Conservation (phyloP, 306 rosid species). For the Canavalia ensiformis region DNA sequence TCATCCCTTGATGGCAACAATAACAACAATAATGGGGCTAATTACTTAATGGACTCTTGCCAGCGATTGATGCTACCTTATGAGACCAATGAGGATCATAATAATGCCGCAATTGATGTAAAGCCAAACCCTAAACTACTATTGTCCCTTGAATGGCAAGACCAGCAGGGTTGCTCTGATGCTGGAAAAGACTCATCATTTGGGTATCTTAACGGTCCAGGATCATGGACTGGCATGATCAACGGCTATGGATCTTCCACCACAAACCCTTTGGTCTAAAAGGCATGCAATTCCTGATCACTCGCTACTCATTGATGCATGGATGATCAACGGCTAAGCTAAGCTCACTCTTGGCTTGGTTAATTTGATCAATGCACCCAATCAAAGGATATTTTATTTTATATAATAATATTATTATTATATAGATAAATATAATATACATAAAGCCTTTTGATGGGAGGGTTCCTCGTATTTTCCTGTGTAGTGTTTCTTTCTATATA, state of each 20-base stretch:
- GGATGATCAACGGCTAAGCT: constrained; percentile 43
- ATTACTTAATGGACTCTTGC: constrained; percentile 69
- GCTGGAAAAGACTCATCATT: constrained; percentile 72
- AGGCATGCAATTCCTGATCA: background rate
- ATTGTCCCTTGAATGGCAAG: constrained; percentile 94
- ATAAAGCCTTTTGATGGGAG: constrained; percentile 43
- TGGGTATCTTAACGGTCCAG: constrained; percentile 74
- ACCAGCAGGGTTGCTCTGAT: constrained; percentile 79
- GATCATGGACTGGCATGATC: constrained; percentile 76
- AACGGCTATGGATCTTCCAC: constrained; percentile 73
- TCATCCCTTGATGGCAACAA: constrained; percentile 58
- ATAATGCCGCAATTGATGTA: constrained; percentile 62
- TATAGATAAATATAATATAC: background rate
- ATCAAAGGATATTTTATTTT: constrained; percentile 39
- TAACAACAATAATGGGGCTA: constrained; percentile 51
- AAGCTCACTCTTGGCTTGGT: constrained; percentile 25
- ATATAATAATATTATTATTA: constrained; percentile 22
- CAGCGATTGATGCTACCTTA: constrained; percentile 83
- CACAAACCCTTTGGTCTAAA: constrained; percentile 72
- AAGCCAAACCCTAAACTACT: constrained; percentile 84
- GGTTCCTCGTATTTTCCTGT: constrained; percentile 44
- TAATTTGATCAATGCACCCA: constrained; percentile 49
- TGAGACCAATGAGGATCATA: constrained; percentile 54
- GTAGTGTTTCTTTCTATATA: constrained; percentile 15
- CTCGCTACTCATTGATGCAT: background rate